phyloP scores from a whole-genome alignment of 768 basidiomycete species.

The Mrakia gelida region DNA sequence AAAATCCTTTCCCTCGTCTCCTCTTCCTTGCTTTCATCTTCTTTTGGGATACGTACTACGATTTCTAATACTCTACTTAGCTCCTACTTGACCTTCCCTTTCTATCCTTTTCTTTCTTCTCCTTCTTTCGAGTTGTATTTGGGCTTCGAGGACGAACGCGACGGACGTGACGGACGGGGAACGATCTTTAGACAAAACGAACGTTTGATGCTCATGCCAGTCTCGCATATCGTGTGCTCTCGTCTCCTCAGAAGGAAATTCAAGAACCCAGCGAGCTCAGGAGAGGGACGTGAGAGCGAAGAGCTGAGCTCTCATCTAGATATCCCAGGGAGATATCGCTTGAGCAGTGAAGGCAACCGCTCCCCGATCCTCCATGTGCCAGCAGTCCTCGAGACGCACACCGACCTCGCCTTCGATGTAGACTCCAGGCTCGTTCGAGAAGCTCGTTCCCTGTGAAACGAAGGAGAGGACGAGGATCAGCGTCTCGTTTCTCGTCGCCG shows the following conservation, averaged over 20 bases:
- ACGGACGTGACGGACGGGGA: no score
- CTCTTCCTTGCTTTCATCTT: not conserved
- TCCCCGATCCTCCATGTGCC: slow-evolving; percentile 57
- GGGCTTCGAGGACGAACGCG: no score
- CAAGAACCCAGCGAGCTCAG: no score
- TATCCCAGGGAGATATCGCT: slow-evolving; percentile 8
- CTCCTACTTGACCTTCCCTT: not conserved
- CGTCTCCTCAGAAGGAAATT: no score
- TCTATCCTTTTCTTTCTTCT: not conserved
- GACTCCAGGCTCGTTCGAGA: slow-evolving; percentile 71
- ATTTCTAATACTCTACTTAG: not conserved
- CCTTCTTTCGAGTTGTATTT: not conserved
- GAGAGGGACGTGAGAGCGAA: no score
- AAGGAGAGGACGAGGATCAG: not conserved
- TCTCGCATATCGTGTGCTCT: no score
- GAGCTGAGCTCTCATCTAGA: not conserved
- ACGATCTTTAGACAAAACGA: no score
- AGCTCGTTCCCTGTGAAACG: slow-evolving; percentile 62
- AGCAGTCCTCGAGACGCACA: slow-evolving; percentile 78
- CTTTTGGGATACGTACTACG: not conserved
- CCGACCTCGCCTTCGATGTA: slow-evolving; percentile 72
- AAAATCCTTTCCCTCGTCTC: not conserved
- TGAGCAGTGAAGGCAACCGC: slow-evolving; percentile 56
- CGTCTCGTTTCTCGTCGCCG: slow-evolving; percentile 47
- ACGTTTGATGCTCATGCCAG: no score